Base-by-base conservation (phyloP, 768 basidiomycete genomes). In the Tricholoma matsutake region DNA sequence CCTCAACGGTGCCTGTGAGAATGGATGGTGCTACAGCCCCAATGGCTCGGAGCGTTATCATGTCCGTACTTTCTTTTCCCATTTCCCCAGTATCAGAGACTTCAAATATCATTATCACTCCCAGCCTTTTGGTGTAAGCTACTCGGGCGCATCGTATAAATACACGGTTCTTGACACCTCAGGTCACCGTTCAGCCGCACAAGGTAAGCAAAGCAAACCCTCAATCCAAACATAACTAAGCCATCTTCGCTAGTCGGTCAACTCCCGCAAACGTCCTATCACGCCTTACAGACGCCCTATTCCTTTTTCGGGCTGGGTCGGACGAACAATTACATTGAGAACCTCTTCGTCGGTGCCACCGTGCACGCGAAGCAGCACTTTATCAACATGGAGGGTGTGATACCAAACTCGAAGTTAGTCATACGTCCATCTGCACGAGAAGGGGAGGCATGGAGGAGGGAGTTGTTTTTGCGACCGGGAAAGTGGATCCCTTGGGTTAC, bases 251-350 rank as follows among this genome's bases (percentile, higher is more conserved):
- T 57, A 94, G 94, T 97, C 57, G 90, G 88, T 7, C 96, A 99
- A 74, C 85, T 98, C 5, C 88, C 97, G 3, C 94, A 96, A 70
- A 92, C 95, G 2, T 86, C 92, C 0, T 98, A 98, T 73, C 91
- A 96, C 57, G 81, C 96, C 13, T 82, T 98, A 9, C 85, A 89
- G 58, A 88, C 93, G 0, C 97, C 97, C 0, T 98, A 98, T 69
- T 86, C 94, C 1, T 97, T 95, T 82, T 92, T 98, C 69, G 96
- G 97, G 1, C 86, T 99, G 7, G 97, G 96, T 0, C 86, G 97
- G 43, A 98, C 96, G 14, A 99, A 99, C 75, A 99, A 99, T 72
- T 99, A 99, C 75, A 95, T 99, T 68, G 97, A 99, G 81, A 98
- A 98, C 72, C 82, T 99, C 2, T 97, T 97, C 71, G 92, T 98